Percentiles rank a stretch among this genome's conserved stretches.
phyloP scores from a whole-genome alignment of 1,139 yeast genomes.

The Blastobotrys buckinghamii region DNA sequence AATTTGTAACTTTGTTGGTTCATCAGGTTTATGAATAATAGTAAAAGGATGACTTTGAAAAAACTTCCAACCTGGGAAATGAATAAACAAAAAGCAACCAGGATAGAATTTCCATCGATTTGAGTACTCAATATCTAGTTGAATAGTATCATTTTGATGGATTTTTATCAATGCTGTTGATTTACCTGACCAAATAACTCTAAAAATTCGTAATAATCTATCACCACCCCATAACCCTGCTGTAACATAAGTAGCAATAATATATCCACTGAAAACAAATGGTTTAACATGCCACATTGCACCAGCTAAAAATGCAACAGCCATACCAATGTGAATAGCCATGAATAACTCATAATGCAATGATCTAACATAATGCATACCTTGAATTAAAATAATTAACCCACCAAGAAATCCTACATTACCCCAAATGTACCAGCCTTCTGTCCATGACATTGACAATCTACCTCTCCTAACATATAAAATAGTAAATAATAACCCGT shows the following conservation, averaged over 20 bases:
- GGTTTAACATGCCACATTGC: conserved; percentile 49
- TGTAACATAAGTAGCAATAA: conserved; percentile 36
- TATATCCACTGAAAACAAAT: conserved; percentile 1
- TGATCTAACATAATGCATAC: conserved; percentile 16
- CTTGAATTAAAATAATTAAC: conserved; percentile 16
- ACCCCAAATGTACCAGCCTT: conserved; percentile 31
- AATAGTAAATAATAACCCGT: conserved; percentile 16
- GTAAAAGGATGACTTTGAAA: conserved; percentile 71
- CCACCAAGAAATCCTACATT: conserved; percentile 15
- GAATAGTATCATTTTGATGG: conserved; percentile 25
- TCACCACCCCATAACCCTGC: conserved; percentile 40
- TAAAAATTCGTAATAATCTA: conserved; percentile 33
- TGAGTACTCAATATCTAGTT: conserved; percentile 26
- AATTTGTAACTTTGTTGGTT: conserved; percentile 26
- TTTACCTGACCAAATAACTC: conserved; percentile 38
- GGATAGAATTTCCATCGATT: conserved; percentile 42
- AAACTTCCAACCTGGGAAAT: conserved; percentile 41
- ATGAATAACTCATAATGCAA: conserved; percentile 40
- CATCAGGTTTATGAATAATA: conserved; percentile 30
- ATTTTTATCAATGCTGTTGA: conserved; percentile 36
- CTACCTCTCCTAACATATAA: background rate
- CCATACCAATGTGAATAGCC: conserved; percentile 52
- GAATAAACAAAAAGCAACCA: conserved; percentile 55
- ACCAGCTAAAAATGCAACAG: conserved; percentile 49
- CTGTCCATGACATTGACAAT: conserved; percentile 17